Evolutionary conservation across 2,329 filamentous ascomycete genomes (phyloP), one percentile per base, ranked within the genome.

Genomic region (Aspergillus fructus): DNA sequence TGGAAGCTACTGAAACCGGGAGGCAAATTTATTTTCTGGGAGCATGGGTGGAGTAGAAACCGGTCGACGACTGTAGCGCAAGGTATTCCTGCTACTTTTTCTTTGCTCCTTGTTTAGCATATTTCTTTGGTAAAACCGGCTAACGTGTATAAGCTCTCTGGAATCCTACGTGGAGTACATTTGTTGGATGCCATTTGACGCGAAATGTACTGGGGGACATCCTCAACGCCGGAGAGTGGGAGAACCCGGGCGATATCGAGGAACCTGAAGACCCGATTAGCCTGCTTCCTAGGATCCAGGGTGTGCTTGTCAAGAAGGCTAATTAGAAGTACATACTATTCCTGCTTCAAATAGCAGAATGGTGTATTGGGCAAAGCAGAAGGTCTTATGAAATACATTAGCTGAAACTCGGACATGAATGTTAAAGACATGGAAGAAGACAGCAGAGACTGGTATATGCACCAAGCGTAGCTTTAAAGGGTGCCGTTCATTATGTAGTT

Each of bases 11-110:
- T 81, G 42, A 80, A 76, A 59, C 78, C 78, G 0, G 78, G 78
- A 1, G 78, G 78, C 12, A 73, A 70, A 45, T 76, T 80, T 56
- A 67, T 81, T 24, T 79, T 80, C 54, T 80, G 78, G 74, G 78
- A 81, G 59, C 78, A 80, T 55, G 59, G 53, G 17, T 46, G 42
- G 40, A 68, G 58, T 48, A 41, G 45, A 37, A 40, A 66, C n/a
- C 21, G 19, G 39, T 23, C 72, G 19, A 77, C 75, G 4, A 56
- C 53, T 34, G 43, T 62, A 24, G 65, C 40, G 47, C 66, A 68
- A 64, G 62, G 66, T 65, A 64, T 81, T 80, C 58, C 69, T 30
- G 7, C 4, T 7, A 11, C 50, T 12, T 21, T 27, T 15, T 30
- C 23, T 21, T 12, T 13, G 24, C 6, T 33, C 17, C 5, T 19